These are phyloP conservation scores for Chenopodium suecicum DNA, from an alignment of 148 eudicot species.

Conservation along the genomic window DNA sequence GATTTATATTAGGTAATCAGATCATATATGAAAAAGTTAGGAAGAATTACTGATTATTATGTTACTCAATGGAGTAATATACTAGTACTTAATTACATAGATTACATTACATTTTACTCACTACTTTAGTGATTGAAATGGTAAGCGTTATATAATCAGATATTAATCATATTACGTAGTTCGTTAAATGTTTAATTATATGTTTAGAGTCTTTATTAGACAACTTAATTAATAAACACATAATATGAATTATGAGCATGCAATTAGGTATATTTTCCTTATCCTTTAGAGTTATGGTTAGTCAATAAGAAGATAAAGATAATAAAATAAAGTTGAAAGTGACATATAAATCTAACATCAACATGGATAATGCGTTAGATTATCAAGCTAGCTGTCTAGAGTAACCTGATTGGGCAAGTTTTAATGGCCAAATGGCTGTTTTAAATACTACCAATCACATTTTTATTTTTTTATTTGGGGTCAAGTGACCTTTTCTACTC, in stretches of 20 bases:
- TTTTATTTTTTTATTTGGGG: background rate
- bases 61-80: too few species aligned
- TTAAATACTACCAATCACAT: background rate
- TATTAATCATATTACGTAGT: too few species aligned
- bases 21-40: too few species aligned
- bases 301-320: background rate
- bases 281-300: background rate
- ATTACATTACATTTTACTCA: too few species aligned
- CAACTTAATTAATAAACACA: background rate
- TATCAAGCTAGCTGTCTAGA: background rate
- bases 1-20: too few species aligned
- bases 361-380: conserved; percentile 4
- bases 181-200: too few species aligned
- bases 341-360: conserved; percentile 1
- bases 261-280: background rate
- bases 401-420: conserved; percentile 12
- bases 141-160: too few species aligned
- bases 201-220: too few species aligned
- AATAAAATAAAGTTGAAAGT: background rate
- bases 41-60: too few species aligned
- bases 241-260: background rate
- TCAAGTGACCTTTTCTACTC: conserved; percentile 18
- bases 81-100: too few species aligned
- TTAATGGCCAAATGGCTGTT: conserved; percentile 1
- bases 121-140: too few species aligned